Base-by-base conservation (phyloP, 2,329 filamentous ascomycete species). In the Coleophoma cylindrospora region DNA sequence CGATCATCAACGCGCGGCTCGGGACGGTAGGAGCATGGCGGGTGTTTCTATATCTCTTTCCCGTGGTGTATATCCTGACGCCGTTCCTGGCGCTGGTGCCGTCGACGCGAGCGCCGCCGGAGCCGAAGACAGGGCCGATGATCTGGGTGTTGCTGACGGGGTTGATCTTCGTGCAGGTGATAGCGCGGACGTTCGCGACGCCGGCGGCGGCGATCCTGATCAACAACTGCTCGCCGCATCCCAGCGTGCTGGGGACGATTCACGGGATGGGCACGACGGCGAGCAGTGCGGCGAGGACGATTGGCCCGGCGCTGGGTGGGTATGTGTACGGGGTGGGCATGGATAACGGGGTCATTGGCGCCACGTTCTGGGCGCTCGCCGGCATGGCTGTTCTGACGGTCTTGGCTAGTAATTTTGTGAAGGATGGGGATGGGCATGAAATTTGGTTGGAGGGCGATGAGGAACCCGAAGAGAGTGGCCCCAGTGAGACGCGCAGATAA, bases 71-170 rank as follows among this genome's bases (percentile, higher is more conserved):
- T 65, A 70, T 81, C 10, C 62, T 86, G 10, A 77, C 86, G 36
- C 89, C 88, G 0, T 91, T 84, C 62, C 75, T 92, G 12, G 79
- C 86, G 1, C 67, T 91, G 32, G 73, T 91, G 1, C 87, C 84
- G 0, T 65, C 61, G 1, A 59, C 54, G 9, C 58, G 57, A 0
- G 48, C 60, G 1, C 59, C 63, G 3, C 62, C 62, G 9, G 54
- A 54, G 3, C 51, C 56, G 34, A 66, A 66, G 47, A 59, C 58
- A 15, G 63, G 63, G 2, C 14, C 57, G 3, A 38, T 50, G 1
- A 51, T 66, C 41, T 65, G 62, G 63, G 34, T 55, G 2, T 45
- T 52, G 1, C 52, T 65, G 11, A 59, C 53, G 5, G 40, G 46
- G 0, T 34, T 65, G 2, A 72, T 89, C 2, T 73, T 81, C 14